These are phyloP conservation scores for Cicer chorassanicum DNA, from an alignment of 306 rosid species.

Conservation along the genomic window DNA sequence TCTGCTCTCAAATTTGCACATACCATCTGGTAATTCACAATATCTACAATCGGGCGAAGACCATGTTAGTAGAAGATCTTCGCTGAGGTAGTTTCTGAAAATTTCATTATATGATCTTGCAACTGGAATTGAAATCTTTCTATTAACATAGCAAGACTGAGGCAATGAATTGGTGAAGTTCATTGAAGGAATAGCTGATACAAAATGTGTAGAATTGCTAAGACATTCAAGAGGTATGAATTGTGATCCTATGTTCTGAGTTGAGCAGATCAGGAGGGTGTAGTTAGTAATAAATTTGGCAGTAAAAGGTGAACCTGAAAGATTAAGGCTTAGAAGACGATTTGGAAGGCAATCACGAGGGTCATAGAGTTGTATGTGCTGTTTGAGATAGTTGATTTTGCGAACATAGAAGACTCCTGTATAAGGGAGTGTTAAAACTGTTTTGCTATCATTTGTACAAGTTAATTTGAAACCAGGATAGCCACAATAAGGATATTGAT, in stretches of 20 bases:
- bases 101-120: constrained; percentile 40
- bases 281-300: constrained; percentile 42
- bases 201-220: constrained; percentile 65
- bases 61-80: constrained; percentile 64
- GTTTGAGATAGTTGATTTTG: constrained; percentile 54
- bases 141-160: constrained; percentile 48
- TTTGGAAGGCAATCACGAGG: constrained; percentile 62
- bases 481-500: constrained; percentile 54
- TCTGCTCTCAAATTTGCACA: constrained; percentile 59
- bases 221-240: constrained; percentile 61
- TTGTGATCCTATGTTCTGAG: constrained; percentile 46
- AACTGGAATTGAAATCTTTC: constrained; percentile 51
- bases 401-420: constrained; percentile 58
- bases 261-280: constrained; percentile 69
- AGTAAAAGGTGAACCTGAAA: constrained; percentile 62
- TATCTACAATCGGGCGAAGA: constrained; percentile 56
- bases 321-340: constrained; percentile 58
- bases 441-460: constrained; percentile 50
- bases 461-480: constrained; percentile 67
- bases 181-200: constrained; percentile 60
- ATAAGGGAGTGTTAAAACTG: constrained; percentile 56
- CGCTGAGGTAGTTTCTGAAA: constrained; percentile 36
- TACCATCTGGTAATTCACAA: constrained; percentile 57
- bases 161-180: constrained; percentile 48
- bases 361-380: constrained; percentile 63